Evolutionary conservation across 2,329 filamentous ascomycete species (phyloP).

Genomic region (Madurella fahalii): DNA sequence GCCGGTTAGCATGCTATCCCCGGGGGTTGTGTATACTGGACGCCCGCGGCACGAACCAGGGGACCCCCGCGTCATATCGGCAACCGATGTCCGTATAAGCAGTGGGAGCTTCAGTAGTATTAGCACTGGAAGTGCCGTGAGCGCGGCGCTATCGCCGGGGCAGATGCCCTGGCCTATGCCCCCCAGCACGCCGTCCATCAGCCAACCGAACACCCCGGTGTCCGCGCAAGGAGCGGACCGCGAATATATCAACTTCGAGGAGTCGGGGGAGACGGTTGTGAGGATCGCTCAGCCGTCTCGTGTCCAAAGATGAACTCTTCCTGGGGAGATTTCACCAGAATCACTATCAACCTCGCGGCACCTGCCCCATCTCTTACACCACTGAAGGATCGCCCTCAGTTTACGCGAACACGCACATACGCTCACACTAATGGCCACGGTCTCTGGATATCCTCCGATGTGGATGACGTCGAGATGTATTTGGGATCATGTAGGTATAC

Average conservation of each 20-base stretch:
- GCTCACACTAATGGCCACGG: too few species aligned
- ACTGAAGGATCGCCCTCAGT: too few species aligned
- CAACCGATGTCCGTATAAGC: conserved; percentile 3
- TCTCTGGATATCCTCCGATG: too few species aligned
- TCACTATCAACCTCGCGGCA: too few species aligned
- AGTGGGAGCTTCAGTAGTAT: conserved; percentile 13
- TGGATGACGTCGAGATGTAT: too few species aligned
- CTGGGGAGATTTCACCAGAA: too few species aligned
- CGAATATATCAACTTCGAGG: conserved; percentile 16
- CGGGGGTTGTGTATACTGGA: conserved; percentile 7
- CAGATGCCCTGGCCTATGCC: conserved; percentile 23
- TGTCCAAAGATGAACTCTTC: background rate
- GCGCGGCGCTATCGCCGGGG: conserved; percentile 14
- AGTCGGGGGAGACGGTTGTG: conserved; percentile 18
- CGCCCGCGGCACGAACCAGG: conserved; percentile 5
- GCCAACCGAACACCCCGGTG: background rate
- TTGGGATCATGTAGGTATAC: too few species aligned
- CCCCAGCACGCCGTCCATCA: conserved; percentile 12
- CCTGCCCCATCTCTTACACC: too few species aligned
- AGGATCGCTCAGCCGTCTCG: conserved; percentile 10
- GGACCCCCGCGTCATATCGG: conserved; percentile 5
- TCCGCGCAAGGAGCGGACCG: background rate
- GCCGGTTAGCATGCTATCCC: conserved; percentile 1
- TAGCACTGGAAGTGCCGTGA: conserved; percentile 11
- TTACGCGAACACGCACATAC: too few species aligned